Evolutionary conservation across 2,329 filamentous ascomycete genomes (phyloP).

Genomic region (Botrytis tulipae): DNA sequence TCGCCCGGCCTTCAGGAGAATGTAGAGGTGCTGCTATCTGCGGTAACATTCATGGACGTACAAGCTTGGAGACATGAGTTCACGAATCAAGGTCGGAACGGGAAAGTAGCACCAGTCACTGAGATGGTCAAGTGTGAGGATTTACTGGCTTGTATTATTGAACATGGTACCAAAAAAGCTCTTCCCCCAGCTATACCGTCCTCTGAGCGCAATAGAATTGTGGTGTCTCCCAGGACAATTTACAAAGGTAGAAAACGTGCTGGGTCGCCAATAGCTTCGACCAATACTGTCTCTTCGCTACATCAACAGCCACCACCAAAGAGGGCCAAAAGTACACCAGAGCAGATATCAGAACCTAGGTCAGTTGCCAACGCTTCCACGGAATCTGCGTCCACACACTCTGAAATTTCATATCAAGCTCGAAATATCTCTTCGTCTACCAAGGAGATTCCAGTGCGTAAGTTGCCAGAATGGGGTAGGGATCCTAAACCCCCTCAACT

Average conservation of each 20-base stretch:
- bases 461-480: background rate
- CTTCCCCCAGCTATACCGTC: background rate
- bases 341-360: background rate
- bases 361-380: background rate
- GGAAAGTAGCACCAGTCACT: background rate
- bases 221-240: background rate
- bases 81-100: background rate
- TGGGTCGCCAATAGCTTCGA: background rate
- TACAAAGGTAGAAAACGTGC: background rate
- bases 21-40: constrained; percentile 6
- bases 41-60: constrained; percentile 1
- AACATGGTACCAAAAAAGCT: background rate
- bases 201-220: too few species aligned
- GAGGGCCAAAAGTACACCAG: background rate
- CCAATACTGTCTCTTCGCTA: background rate
- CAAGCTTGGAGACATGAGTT: background rate
- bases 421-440: background rate
- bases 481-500: background rate
- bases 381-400: background rate
- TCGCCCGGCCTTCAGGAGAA: background rate
- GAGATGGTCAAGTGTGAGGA: constrained; percentile 11
- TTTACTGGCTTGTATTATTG: constrained; percentile 32
- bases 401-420: background rate
- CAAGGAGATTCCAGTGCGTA: background rate
- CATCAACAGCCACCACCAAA: background rate